Base-by-base conservation (phyloP, 1,139 yeast genomes). In the Hyphopichia khmerensis region DNA sequence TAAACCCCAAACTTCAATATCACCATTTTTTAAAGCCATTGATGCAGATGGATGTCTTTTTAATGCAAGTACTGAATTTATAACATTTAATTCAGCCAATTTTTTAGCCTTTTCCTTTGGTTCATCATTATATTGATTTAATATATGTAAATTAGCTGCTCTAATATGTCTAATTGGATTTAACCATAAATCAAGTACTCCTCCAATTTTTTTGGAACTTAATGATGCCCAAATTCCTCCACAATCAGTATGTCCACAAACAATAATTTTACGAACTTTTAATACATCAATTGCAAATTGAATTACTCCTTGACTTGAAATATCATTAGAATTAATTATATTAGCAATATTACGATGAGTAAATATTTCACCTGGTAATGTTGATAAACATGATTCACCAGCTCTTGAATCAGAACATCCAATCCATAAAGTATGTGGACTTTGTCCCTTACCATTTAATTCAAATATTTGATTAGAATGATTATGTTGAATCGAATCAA, bases 181-280 rank as follows among this genome's bases (percentile, higher is more conserved):
- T 48, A 87, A 73, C 95, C 95, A 87, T 48, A 80, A 78, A 63
- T 86, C 93, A 47, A 87, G 71, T 18, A 82, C 84, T 24, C 93
- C 91, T 27, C 88, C 87, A 38, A 87, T 75, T 48, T 79, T 78
- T 53, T 83, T 81, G 46, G 81, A 76, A 5, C 85, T 77, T 45
- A 93, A 67, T 15, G 95, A 84, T 19, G 96, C 93, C 84, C 91
- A 85, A 45, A 90, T 82, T 27, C 98, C 99, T 40, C 98, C 98
- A 72, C 99, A 93, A 65, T 90, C 96, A 30, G 96, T 87, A 69
- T 93, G 99, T n/a, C 99, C 99, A 65, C 97, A 90, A 9, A 93
- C 88, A 44, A 93, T 77, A 46, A 93, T 82, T 57, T 87, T 89
- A 51, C 76, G 77, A 31, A 95, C 96, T 59, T 87, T 85, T 49